These are phyloP conservation scores for Filosporella fistucella DNA, from an alignment of 495 filamentous ascomycete species.

Conservation along the genomic window DNA sequence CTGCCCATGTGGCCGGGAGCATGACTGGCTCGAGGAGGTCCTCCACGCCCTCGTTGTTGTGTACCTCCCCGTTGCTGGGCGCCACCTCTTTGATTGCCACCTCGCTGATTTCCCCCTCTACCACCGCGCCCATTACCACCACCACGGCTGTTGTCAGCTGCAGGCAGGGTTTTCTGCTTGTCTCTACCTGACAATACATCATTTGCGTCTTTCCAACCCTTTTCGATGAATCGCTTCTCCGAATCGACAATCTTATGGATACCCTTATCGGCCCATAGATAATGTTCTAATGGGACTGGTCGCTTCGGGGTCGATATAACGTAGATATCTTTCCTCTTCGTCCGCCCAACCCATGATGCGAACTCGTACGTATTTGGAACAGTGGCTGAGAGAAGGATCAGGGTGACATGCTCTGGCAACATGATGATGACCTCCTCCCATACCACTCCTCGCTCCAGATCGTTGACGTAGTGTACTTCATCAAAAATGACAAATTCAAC, in stretches of 20 bases:
- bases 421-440: slow-evolving; percentile 99
- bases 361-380: slow-evolving; percentile 98
- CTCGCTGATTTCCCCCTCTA: slow-evolving; percentile 36
- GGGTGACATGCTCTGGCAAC: slow-evolving; percentile 92
- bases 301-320: slow-evolving; percentile 96
- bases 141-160: slow-evolving; percentile 41
- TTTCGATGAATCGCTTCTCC: slow-evolving; percentile 84
- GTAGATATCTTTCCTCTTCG: slow-evolving; percentile 98
- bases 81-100: slow-evolving; percentile 54
- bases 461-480: slow-evolving; percentile 98
- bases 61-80: slow-evolving; percentile 44
- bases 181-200: slow-evolving; percentile 77
- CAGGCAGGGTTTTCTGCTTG: slow-evolving; percentile 58
- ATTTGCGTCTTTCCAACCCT: slow-evolving; percentile 93
- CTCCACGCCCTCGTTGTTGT: slow-evolving; percentile 54
- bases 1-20: slow-evolving; percentile 79
- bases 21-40: slow-evolving; percentile 52
- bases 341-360: slow-evolving; percentile 95
- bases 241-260: slow-evolving; percentile 93
- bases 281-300: slow-evolving; percentile 93
- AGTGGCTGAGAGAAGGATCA: slow-evolving; percentile 92
- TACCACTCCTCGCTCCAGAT: slow-evolving; percentile 93
- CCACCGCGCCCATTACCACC: slow-evolving; percentile 34
- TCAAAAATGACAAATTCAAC: slow-evolving; percentile 99
- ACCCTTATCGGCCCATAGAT: slow-evolving; percentile 86